These are phyloP conservation scores for Coccomyxa sp. DNA, from an alignment of 139 green algal species.

Conservation along the genomic window DNA sequence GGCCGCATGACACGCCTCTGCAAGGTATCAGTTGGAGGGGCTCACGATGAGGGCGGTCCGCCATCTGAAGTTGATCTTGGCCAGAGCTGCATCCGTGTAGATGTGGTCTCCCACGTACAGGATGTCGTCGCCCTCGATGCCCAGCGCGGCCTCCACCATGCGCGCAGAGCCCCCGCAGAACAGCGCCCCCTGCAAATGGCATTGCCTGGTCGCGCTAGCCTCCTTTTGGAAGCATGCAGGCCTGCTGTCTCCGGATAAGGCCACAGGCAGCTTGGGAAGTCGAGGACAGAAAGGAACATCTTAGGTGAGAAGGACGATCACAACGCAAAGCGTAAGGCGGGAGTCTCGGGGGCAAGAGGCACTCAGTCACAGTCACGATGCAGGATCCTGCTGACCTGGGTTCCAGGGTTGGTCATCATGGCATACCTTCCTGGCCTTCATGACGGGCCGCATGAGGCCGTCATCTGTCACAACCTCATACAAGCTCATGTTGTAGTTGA, in stretches of 20 bases:
- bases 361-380: too few species aligned
- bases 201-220: too few species aligned
- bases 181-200: constrained; percentile 85
- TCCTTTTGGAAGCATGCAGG: too few species aligned
- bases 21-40: too few species aligned
- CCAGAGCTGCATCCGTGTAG: constrained; percentile 82
- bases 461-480: constrained; percentile 92
- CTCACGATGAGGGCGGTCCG: neutral
- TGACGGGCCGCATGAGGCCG: constrained; percentile 85
- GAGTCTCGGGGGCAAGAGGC: too few species aligned
- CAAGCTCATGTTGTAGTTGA: constrained; percentile 73
- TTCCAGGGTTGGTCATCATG: neutral
- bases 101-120: constrained; percentile 95
- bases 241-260: too few species aligned
- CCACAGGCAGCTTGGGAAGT: too few species aligned
- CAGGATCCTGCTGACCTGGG: neutral
- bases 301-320: too few species aligned
- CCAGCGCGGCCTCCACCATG: constrained; percentile 88
- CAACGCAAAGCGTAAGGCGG: too few species aligned
- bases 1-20: too few species aligned
- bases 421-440: constrained; percentile 40
- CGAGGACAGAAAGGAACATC: too few species aligned
- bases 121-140: constrained; percentile 83
- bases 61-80: constrained; percentile 84
- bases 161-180: constrained; percentile 83